Percentiles rank a stretch among this genome's conserved stretches.
Evolutionary conservation across 441 rosid genomes (phyloP).

Genomic region (Euphorbia schlechtendalii): DNA sequence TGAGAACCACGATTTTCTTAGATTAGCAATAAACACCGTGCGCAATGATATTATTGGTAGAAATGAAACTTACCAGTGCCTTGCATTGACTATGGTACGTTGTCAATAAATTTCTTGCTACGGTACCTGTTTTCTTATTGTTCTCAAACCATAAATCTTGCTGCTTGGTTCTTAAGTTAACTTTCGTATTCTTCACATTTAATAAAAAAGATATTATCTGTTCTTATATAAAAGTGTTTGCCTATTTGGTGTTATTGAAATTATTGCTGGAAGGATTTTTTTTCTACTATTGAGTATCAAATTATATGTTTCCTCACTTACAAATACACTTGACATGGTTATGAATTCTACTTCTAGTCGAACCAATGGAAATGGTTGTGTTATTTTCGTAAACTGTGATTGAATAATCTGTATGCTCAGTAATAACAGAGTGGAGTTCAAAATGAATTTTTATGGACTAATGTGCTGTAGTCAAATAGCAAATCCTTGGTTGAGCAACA

Average conservation of each 20-base stretch:
- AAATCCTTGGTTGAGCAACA: background rate
- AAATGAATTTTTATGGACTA: background rate
- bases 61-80: slow-evolving; percentile 97
- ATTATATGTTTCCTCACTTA: no score
- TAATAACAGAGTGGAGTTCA: no score
- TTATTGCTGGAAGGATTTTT: background rate
- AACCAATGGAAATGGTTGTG: background rate
- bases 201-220: background rate
- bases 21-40: slow-evolving; percentile 90
- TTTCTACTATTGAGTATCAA: background rate
- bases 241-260: background rate
- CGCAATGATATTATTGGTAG: slow-evolving; percentile 98
- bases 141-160: background rate
- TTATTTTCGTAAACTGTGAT: background rate
- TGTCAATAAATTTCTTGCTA: slow-evolving; percentile 7
- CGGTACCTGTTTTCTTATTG: slow-evolving; percentile 1
- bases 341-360: background rate
- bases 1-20: slow-evolving; percentile 93
- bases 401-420: no score
- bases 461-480: background rate
- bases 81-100: slow-evolving; percentile 94
- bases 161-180: background rate
- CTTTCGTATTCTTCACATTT: background rate
- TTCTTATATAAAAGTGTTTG: background rate
- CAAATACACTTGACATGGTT: no score